These are phyloP conservation scores for Anthostomella pinea DNA, from an alignment of 2,329 filamentous ascomycete genomes.

Conservation along the genomic window DNA sequence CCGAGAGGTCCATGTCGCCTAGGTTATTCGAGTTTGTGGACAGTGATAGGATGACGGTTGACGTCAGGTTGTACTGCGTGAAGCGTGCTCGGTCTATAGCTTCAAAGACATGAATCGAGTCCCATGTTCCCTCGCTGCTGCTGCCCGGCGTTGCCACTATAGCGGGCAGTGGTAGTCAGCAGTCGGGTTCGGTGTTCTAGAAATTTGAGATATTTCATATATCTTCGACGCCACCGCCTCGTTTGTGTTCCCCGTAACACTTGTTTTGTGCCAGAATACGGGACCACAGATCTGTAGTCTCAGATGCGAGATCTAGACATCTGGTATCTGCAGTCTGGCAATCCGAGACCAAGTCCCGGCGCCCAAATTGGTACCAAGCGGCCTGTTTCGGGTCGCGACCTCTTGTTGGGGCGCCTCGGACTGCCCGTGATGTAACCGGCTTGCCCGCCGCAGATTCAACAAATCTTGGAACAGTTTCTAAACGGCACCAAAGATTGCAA, in stretches of 20 bases:
- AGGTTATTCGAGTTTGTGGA: conserved; percentile 61
- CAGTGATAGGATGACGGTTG: conserved; percentile 90
- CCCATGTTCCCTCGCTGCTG: conserved; percentile 80
- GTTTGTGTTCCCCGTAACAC: conserved; percentile 5
- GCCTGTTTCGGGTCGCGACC: conserved; percentile 1
- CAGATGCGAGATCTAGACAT: conserved; percentile 16
- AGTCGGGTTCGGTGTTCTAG: conserved; percentile 3
- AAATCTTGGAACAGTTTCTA: no score
- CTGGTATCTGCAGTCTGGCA: conserved; percentile 1
- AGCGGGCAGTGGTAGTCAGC: conserved; percentile 10
- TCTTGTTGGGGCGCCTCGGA: not conserved
- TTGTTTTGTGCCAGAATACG: conserved; percentile 2
- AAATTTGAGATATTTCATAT: conserved; percentile 8
- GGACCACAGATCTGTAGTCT: conserved; percentile 10
- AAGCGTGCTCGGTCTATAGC: conserved; percentile 87
- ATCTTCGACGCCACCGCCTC: conserved; percentile 9
- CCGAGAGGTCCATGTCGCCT: conserved; percentile 86
- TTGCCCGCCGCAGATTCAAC: no score
- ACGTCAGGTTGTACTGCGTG: conserved; percentile 96
- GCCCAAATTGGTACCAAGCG: not conserved
- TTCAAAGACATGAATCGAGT: conserved; percentile 98
- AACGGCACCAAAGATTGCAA: no score
- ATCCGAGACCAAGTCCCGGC: not conserved
- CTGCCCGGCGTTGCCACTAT: conserved; percentile 64
- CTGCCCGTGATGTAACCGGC: no score